Base-by-base conservation (phyloP, 1,284 basidiomycete genomes). In the Leccinum subrobustum region DNA sequence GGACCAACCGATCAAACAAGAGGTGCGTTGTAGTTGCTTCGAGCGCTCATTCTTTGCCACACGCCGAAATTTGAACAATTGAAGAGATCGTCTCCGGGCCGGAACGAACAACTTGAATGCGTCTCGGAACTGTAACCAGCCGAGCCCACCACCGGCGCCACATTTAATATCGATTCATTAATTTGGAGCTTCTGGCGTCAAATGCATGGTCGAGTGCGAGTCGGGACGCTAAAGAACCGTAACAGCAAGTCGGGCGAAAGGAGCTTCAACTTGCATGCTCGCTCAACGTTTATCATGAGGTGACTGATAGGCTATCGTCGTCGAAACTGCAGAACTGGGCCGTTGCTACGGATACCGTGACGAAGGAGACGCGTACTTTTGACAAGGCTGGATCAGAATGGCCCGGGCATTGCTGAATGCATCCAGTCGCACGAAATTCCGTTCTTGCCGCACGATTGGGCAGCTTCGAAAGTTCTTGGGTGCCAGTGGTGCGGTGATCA, bases 401-500 rank as follows among this genome's bases (percentile, higher is more conserved):
- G 37, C 33, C 12, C 33, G 6, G 6, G 12, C 16, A 39, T 52
- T 6, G 39, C 39, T 27, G 52, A 42, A 52, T n/a, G 1, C n/a
- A 5, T 42, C 8, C 39, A 18, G n/a, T 42, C 8, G 39, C n/a
- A 18, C n/a, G 39, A 35, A 42, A 42, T 9, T 16, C n/a, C 48
- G 39, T 56, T 39, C 35, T 53, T 25, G 12, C 29, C 18, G 53
- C 23, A 37, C 31, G 25, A 20, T 11, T 44, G 16, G 56, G 20
- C 57, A 35, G 9, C 29, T 47, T 25, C 33, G 54, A 39, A 58
- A 8, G 33, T 56, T 52, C 18, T 23, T 29, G 6, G 18, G 23
- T 61, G 23, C 11, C 52, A 31, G 27, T 57, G 37, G 39, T 63
- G 16, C 62, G 57, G 47, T 55, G 42, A 52, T 54, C 47, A 8